Conservation (phyloP, 2,329 filamentous ascomycete species). For the Monilinia aucupariae region DNA sequence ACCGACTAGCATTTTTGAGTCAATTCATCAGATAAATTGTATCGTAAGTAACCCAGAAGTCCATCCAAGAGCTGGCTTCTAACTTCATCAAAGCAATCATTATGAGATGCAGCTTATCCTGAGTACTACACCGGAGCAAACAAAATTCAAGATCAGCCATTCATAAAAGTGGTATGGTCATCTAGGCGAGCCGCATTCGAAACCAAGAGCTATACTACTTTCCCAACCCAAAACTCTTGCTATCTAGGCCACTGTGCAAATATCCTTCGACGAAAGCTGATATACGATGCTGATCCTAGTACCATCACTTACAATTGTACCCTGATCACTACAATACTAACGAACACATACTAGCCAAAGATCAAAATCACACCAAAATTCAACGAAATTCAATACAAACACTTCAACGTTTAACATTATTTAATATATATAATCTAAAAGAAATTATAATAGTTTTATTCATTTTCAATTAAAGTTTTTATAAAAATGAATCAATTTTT, state of each 20-base stretch:
- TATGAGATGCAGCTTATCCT: background rate
- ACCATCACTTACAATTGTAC: background rate
- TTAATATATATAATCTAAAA: too few species aligned
- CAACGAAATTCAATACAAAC: too few species aligned
- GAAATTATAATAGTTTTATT: background rate
- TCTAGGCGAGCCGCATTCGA: background rate
- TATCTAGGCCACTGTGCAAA: background rate
- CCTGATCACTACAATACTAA: background rate
- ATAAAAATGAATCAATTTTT: too few species aligned
- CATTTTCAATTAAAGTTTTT: too few species aligned
- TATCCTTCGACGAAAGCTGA: background rate
- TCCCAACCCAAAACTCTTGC: background rate
- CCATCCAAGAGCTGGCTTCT: background rate
- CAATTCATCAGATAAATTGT: constrained; percentile 7
- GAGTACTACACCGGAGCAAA: background rate
- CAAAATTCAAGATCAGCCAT: background rate
- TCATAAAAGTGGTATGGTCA: background rate
- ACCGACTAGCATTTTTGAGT: background rate
- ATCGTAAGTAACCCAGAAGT: background rate
- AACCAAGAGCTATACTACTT: background rate
- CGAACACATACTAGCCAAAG: too few species aligned
- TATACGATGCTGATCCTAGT: background rate
- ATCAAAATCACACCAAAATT: too few species aligned
- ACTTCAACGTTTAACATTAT: background rate
- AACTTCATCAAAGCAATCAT: background rate